Evolutionary conservation across 2,329 filamentous ascomycete species (phyloP).

Genomic region (Purpureocillium takamizusanense): DNA sequence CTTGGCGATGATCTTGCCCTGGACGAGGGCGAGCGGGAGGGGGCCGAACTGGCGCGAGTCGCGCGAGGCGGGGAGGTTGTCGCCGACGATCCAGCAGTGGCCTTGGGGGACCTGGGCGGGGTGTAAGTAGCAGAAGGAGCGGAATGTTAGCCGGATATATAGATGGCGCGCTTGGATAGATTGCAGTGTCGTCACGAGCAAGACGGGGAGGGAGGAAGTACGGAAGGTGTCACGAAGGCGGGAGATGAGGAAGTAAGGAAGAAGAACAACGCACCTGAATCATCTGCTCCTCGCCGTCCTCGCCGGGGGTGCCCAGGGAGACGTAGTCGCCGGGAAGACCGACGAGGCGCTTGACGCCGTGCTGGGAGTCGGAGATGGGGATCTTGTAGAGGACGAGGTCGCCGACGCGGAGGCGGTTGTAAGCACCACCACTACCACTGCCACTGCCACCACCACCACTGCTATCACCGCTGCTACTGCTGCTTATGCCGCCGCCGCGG

Average conservation of each 20-base stretch:
- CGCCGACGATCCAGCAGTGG: constrained; percentile 85
- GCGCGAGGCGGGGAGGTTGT: constrained; percentile 74
- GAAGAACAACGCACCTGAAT: constrained; percentile 48
- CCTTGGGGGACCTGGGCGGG: constrained; percentile 69
- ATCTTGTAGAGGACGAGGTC: constrained; percentile 76
- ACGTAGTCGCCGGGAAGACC: constrained; percentile 73
- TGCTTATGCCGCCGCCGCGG: constrained; percentile 53
- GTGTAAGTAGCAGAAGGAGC: no score
- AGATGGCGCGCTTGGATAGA: no score
- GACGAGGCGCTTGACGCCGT: constrained; percentile 70
- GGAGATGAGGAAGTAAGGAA: no score
- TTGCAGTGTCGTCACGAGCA: no score
- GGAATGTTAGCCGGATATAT: no score
- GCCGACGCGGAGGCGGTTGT: constrained; percentile 59
- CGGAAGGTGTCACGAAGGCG: no score
- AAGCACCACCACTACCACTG: no score
- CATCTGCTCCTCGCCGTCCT: constrained; percentile 39
- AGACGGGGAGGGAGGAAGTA: no score
- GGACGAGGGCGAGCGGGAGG: constrained; percentile 73
- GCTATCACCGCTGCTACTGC: no score
- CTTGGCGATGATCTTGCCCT: constrained; percentile 70
- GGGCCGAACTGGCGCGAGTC: constrained; percentile 86
- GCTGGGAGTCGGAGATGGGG: constrained; percentile 52
- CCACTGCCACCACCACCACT: no score
- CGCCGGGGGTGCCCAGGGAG: constrained; percentile 51